Evolutionary conservation across 2,329 filamentous ascomycete genomes (phyloP).

Genomic region (Aureobasidium musti): DNA sequence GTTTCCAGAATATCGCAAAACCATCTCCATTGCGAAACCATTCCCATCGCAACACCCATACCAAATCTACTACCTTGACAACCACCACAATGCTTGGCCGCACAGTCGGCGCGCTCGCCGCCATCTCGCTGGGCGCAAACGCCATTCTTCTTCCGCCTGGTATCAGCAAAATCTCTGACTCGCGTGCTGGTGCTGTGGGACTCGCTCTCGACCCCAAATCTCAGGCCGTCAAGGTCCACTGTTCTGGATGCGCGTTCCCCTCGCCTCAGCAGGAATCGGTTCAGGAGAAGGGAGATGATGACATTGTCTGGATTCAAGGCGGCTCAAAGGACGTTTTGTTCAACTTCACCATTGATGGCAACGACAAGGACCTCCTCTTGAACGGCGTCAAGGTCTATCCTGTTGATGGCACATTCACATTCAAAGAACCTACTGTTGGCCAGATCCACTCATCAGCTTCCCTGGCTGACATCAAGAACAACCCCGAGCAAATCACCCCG

Average conservation of each 20-base stretch:
- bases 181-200: conserved; percentile 48
- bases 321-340: conserved; percentile 46
- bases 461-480: conserved; percentile 34
- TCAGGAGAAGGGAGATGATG: conserved; percentile 34
- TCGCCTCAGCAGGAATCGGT: conserved; percentile 29
- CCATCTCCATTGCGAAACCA: conserved; percentile 4
- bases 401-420: conserved; percentile 25
- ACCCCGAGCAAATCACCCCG: conserved; percentile 39
- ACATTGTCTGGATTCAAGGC: conserved; percentile 38
- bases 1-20: neutral
- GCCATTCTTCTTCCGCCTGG: conserved; percentile 58
- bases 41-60: neutral
- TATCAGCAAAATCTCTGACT: conserved; percentile 48
- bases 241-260: conserved; percentile 56
- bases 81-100: conserved; percentile 39
- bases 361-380: conserved; percentile 53
- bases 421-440: conserved; percentile 32
- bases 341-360: conserved; percentile 55
- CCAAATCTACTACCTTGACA: conserved; percentile 21
- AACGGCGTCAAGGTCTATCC: conserved; percentile 64
- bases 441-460: conserved; percentile 36
- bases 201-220: conserved; percentile 46
- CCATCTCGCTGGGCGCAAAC: conserved; percentile 39
- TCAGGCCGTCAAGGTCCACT: conserved; percentile 55
- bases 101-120: conserved; percentile 37